These are phyloP conservation scores for Paramarasmius palmivorus DNA, from an alignment of 1,284 basidiomycete species.

Conservation along the genomic window DNA sequence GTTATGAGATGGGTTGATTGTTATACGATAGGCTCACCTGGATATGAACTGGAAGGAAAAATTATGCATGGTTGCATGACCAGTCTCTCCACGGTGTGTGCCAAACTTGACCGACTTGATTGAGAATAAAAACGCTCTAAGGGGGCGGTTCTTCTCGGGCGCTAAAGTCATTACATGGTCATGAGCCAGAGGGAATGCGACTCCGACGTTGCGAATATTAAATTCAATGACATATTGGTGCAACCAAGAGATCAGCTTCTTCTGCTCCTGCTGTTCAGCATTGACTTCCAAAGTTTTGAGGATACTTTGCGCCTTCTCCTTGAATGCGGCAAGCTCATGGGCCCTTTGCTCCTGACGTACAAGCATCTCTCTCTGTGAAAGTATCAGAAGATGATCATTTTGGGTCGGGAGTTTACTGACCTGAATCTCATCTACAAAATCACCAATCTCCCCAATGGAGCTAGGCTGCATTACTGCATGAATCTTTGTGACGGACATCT, in stretches of 20 bases:
- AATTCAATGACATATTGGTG: constrained; percentile 67
- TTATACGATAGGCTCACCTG: constrained; percentile 43
- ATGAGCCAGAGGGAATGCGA: constrained; percentile 79
- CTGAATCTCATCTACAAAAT: constrained; percentile 83
- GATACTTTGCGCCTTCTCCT: constrained; percentile 73
- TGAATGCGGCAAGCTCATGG: constrained; percentile 78
- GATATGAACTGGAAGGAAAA: constrained; percentile 86
- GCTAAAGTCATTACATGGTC: constrained; percentile 53
- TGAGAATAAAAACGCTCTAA: constrained; percentile 84
- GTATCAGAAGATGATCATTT: constrained; percentile 6
- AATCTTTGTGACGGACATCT: constrained; percentile 68
- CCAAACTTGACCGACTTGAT: constrained; percentile 74
- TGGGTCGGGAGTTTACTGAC: constrained; percentile 34
- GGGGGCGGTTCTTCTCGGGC: constrained; percentile 38
- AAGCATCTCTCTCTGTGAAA: constrained; percentile 67
- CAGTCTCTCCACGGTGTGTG: constrained; percentile 76
- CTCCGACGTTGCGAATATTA: constrained; percentile 70
- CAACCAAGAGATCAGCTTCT: constrained; percentile 54
- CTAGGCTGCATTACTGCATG: constrained; percentile 93
- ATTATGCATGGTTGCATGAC: constrained; percentile 69
- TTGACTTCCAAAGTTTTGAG: constrained; percentile 73
- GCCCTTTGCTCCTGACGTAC: constrained; percentile 73
- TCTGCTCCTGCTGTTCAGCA: constrained; percentile 41
- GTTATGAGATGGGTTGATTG: background rate
- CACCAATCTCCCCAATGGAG: constrained; percentile 84